Percentiles rank a stretch among this genome's conserved stretches.
Conservation (phyloP, 179 eudicot species). For the Beta macrorhiza region DNA sequence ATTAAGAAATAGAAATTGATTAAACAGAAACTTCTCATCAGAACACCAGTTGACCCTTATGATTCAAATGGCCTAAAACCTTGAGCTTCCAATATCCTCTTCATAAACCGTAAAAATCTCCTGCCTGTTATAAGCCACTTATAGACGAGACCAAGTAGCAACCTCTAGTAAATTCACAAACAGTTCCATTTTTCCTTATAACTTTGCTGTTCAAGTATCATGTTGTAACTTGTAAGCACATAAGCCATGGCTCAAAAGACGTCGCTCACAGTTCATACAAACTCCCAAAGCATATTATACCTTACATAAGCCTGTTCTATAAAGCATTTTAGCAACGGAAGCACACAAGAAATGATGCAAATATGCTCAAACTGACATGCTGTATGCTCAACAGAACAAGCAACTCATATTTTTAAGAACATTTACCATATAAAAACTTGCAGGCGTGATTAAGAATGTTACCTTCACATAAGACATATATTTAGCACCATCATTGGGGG, state of each 20-base stretch:
- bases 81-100: no score
- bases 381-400: not conserved
- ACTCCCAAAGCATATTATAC: not conserved
- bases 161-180: not conserved
- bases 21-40: no score
- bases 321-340: not conserved
- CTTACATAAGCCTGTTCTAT: not conserved
- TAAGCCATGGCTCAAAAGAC: not conserved
- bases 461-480: conserved; percentile 98
- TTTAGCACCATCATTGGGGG: conserved; percentile 68
- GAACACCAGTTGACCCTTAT: no score
- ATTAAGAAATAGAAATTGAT: not conserved
- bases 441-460: conserved; percentile 31
- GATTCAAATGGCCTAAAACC: no score
- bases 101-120: no score
- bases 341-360: not conserved
- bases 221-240: not conserved
- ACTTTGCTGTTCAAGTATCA: not conserved
- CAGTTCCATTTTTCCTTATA: no score
- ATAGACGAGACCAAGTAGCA: not conserved
- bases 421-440: not conserved
- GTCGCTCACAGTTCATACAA: not conserved
- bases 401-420: not conserved
- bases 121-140: not conserved
- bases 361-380: not conserved